phyloP scores from a whole-genome alignment of 129 eudicot genomes.

The Artemisia annua region DNA sequence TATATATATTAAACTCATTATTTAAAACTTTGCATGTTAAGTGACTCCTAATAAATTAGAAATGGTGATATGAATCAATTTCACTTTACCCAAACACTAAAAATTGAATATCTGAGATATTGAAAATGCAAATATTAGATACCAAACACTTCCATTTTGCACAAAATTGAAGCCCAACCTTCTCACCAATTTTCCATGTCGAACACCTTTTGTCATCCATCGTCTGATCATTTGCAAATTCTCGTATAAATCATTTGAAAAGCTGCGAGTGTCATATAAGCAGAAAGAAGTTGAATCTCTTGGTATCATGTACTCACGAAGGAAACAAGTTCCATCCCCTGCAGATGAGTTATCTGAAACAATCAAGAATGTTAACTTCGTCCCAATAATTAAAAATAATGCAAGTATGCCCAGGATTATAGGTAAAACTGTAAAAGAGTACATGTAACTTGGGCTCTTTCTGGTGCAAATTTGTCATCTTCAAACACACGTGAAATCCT shows the following conservation, averaged over 20 bases:
- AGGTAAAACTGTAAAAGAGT: constrained; percentile 1
- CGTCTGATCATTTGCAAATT: constrained; percentile 41
- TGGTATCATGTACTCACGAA: constrained; percentile 70
- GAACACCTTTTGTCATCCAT: constrained; percentile 80
- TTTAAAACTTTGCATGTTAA: too few species aligned
- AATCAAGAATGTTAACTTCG: constrained; percentile 15
- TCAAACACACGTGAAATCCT: constrained; percentile 69
- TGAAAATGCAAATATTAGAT: too few species aligned
- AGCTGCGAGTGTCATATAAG: constrained; percentile 68
- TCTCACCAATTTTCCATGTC: constrained; percentile 54
- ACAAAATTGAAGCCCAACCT: constrained; percentile 36
- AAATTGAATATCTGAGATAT: not conserved
- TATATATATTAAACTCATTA: too few species aligned
- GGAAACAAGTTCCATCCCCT: constrained; percentile 70
- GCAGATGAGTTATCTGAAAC: constrained; percentile 51
- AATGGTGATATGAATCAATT: too few species aligned
- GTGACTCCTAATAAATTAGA: too few species aligned
- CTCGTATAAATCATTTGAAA: constrained; percentile 47
- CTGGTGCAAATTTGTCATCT: constrained; percentile 60
- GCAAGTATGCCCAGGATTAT: not conserved
- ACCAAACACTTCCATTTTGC: not conserved
- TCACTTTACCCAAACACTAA: too few species aligned
- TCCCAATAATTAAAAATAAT: not conserved
- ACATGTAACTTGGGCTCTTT: constrained; percentile 91
- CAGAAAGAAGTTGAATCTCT: constrained; percentile 65